Base-by-base conservation (phyloP, 1,284 basidiomycete species). In the Hymenochaete sp. region DNA sequence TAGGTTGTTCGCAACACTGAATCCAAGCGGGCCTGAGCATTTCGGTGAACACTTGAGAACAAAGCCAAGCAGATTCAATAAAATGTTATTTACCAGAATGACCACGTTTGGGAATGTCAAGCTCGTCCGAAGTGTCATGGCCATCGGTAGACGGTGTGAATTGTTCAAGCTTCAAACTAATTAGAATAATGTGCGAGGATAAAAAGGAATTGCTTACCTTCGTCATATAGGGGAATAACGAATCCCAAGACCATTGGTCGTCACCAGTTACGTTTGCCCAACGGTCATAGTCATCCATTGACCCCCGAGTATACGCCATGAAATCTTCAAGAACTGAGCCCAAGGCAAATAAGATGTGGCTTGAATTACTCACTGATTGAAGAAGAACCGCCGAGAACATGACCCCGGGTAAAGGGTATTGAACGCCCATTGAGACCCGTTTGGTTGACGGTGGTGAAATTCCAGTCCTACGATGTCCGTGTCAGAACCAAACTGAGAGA, bases 331-430 rank as follows among this genome's bases (percentile, higher is more conserved):
- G 5, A 26, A 16, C 11, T 16, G 11, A 22, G 14, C 33, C 2
- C 31, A 6, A 9, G 19, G 24, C 16, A 21, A 24, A 24, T 33
- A 4, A 13, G 26, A 14, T 6, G 33, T 42, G 19, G 7, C 63
- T 49, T 7, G 10, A 25, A 11, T 13, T 11, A 56, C 62, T 54
- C 38, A 67, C 66, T 67, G 38, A 64, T 57, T n/a, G 59, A 56
- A 11, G 60, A 64, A 16, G 56, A 58, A 3, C 68, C 68, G 8
- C 68, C 68, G 2, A 70, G 55, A 0, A 66, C 54, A 39, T 57
- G 53, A 2, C 67, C 68, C 19, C 67, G 52, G 7, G 62, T 50
- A 42, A 64, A 66, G 1, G 52, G 11, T 2, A 67, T 42, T 9
- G 46, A 38, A 7, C 66, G 56, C 22, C 53, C 55, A 33, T 57